Base-by-base conservation (phyloP, 805 yeast genomes). In the Saccharomyces eubayanus region DNA sequence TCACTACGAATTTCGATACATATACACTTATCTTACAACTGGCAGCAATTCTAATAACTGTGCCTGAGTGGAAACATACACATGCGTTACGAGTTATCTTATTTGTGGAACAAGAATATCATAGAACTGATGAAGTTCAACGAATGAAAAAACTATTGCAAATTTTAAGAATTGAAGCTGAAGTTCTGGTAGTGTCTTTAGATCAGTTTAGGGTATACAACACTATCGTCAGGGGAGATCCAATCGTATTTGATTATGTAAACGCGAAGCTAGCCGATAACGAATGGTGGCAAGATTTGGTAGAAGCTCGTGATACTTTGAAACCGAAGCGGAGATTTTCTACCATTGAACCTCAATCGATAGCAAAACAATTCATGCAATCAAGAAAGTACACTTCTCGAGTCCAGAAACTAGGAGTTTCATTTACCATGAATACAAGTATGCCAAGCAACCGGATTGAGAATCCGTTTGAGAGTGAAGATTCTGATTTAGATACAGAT, bases 1-100 rank as follows among this genome's bases (percentile, higher is more conserved):
- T 85, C 55, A 87, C 96, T 0, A 90, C 96, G 2, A 94, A 94
- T 64, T 90, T 94, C 66, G 99, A 94, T 68, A 94, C 99, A 0
- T 94, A 91, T 64, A 92, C 98, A 0, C 77, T 94, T 63, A 94
- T 94, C 58, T 73, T 95, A 55, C 99, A 94, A 65, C 74, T 94
- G 53, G 99, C 98, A 2, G 96, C 96, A 1, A 92, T 94, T 59
- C 73, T 94, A 54, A 82, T 87, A 10, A 91, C 99, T 0, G 99
- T 94, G 3, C 95, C 96, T 1, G 87, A 85, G 47, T 94, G 99
- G 99, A 83, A 87, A 58, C 76, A 76, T 49, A 83, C 86, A 0
- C 94, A 89, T 64, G 72, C 69, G 5, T 67, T 94, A 41, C 75
- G 99, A 55, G 89, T 94, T 10, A 83, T 94, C 51, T 95, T 87